A percentile compares a stretch with the other conserved stretches of the same genome.
Conservation (phyloP, 2,329 filamentous ascomycete species). For the Colletotrichum tofieldiae region DNA sequence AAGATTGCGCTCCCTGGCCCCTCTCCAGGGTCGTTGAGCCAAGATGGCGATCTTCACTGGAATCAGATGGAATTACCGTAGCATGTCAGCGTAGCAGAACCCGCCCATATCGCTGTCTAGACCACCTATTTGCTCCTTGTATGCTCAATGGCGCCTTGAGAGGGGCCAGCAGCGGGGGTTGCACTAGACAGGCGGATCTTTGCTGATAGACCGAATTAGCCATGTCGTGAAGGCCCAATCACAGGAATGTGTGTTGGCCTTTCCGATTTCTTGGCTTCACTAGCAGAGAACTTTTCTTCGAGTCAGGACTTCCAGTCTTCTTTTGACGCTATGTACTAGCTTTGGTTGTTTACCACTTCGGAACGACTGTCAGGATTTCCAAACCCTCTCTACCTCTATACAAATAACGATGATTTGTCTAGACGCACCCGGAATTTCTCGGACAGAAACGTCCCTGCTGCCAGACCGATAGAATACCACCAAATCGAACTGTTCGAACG, state of each 20-base stretch:
- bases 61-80: background rate
- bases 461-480: background rate
- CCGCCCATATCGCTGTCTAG: background rate
- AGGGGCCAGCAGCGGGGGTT: constrained; percentile 3
- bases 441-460: too few relatives aligned
- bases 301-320: background rate
- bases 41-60: constrained; percentile 18
- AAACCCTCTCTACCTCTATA: background rate
- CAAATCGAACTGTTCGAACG: background rate
- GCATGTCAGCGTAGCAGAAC: constrained; percentile 18
- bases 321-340: background rate
- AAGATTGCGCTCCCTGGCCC: background rate
- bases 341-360: background rate
- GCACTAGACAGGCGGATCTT: background rate
- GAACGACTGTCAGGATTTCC: background rate
- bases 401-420: too few relatives aligned
- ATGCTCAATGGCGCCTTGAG: background rate
- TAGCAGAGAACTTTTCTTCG: background rate
- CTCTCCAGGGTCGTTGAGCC: background rate
- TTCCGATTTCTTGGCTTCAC: background rate
- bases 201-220: background rate
- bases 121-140: background rate
- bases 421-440: background rate
- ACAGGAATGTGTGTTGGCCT: background rate
- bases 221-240: background rate